Conservation (phyloP, 495 filamentous ascomycete genomes). For the Chlorociboria aeruginascens region DNA sequence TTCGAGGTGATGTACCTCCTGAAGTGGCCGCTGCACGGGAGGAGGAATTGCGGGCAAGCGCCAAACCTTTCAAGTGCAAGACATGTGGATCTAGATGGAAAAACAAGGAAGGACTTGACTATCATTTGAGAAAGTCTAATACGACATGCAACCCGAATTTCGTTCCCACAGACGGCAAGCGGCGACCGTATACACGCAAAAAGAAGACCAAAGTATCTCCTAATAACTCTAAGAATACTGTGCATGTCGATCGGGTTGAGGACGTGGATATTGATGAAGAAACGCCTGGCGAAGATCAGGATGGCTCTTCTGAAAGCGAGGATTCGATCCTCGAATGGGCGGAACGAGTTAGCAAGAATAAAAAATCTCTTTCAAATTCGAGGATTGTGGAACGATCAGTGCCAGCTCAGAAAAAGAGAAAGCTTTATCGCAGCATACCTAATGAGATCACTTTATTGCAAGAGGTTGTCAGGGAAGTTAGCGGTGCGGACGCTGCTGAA, state of each 20-base stretch:
- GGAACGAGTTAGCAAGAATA: slow-evolving; percentile 19
- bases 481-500: neutral
- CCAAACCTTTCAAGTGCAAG: slow-evolving; percentile 28
- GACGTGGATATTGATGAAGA: slow-evolving; percentile 29
- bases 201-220: no score
- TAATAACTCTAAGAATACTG: neutral
- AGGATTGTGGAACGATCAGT: neutral
- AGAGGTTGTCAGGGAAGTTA: slow-evolving; percentile 1
- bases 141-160: slow-evolving; percentile 38
- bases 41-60: neutral
- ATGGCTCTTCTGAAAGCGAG: slow-evolving; percentile 4
- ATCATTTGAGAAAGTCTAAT: slow-evolving; percentile 36
- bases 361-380: slow-evolving; percentile 4
- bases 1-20: neutral
- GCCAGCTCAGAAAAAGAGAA: neutral
- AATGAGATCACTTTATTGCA: neutral
- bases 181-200: neutral
- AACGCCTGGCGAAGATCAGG: slow-evolving; percentile 14
- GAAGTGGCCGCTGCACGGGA: neutral
- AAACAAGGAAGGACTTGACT: slow-evolving; percentile 39
- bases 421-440: neutral
- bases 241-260: slow-evolving; percentile 9
- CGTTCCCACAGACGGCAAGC: slow-evolving; percentile 18
- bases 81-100: slow-evolving; percentile 38
- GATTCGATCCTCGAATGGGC: slow-evolving; percentile 17